These are phyloP conservation scores for Tagetes erecta DNA, from an alignment of 129 eudicot genomes.

Conservation along the genomic window DNA sequence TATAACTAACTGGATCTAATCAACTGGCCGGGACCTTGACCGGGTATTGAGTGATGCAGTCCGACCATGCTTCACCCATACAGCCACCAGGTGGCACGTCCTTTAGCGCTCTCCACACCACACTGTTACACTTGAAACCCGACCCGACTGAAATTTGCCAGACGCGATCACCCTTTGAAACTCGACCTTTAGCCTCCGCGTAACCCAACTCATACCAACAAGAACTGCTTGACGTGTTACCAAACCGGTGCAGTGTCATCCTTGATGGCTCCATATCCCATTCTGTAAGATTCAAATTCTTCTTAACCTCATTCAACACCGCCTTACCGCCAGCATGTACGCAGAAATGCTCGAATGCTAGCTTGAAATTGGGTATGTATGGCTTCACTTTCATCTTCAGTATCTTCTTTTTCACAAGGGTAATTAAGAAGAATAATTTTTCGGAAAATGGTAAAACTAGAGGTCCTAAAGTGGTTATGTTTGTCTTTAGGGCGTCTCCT, in stretches of 20 bases:
- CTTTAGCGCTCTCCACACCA: conserved; percentile 20
- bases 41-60: conserved; percentile 15
- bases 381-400: conserved; percentile 20
- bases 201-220: conserved; percentile 17
- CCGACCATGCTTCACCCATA: conserved; percentile 17
- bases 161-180: conserved; percentile 4
- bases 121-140: conserved; percentile 20
- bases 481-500: conserved; percentile 8
- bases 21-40: background rate
- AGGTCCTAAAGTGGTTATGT: conserved; percentile 26
- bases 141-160: conserved; percentile 28
- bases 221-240: conserved; percentile 21
- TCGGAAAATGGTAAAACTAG: conserved; percentile 18
- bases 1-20: background rate
- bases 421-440: background rate
- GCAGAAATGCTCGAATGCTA: conserved; percentile 22
- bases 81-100: conserved; percentile 13
- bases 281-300: conserved; percentile 10
- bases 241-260: conserved; percentile 14
- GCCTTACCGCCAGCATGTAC: conserved; percentile 11
- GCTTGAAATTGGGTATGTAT: conserved; percentile 18
- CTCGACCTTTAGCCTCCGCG: conserved; percentile 12
- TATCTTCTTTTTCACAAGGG: conserved; percentile 12
- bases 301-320: conserved; percentile 10
- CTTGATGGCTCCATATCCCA: conserved; percentile 20